Conservation (phyloP, 2,329 filamentous ascomycete genomes). For the Fusarium algeriense region DNA sequence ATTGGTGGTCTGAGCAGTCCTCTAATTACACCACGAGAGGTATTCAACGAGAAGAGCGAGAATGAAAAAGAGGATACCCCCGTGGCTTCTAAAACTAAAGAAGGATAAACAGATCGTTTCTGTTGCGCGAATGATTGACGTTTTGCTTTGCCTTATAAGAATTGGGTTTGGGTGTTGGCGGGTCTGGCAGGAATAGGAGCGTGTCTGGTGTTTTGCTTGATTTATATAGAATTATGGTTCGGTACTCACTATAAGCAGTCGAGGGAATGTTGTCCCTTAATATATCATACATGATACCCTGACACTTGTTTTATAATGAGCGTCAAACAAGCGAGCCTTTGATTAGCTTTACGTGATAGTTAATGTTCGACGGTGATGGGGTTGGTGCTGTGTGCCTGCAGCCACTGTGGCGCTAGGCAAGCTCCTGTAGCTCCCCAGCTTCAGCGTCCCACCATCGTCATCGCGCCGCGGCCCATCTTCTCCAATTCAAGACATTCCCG, state of each 20-base stretch:
- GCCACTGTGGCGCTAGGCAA: slow-evolving; percentile 47
- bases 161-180: slow-evolving; percentile 27
- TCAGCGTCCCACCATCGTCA: slow-evolving; percentile 50
- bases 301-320: slow-evolving; percentile 4
- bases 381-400: background rate
- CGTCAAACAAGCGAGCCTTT: background rate
- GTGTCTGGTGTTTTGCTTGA: slow-evolving; percentile 33
- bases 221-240: slow-evolving; percentile 41
- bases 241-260: slow-evolving; percentile 35
- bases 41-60: slow-evolving; percentile 53
- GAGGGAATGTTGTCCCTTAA: slow-evolving; percentile 39
- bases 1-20: slow-evolving; percentile 73
- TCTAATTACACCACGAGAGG: slow-evolving; percentile 68
- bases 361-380: background rate
- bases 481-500: slow-evolving; percentile 36
- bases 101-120: slow-evolving; percentile 23
- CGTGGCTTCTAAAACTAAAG: slow-evolving; percentile 35
- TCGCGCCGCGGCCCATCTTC: slow-evolving; percentile 44
- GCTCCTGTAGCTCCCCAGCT: slow-evolving; percentile 44
- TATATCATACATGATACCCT: slow-evolving; percentile 50
- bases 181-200: slow-evolving; percentile 30
- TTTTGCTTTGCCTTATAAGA: slow-evolving; percentile 23
- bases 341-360: background rate
- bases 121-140: slow-evolving; percentile 38
- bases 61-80: slow-evolving; percentile 42